A percentile compares a stretch with the other conserved stretches of the same genome.
Conservation (phyloP, 495 filamentous ascomycete genomes). For the Polyplosphaeria fusca region DNA sequence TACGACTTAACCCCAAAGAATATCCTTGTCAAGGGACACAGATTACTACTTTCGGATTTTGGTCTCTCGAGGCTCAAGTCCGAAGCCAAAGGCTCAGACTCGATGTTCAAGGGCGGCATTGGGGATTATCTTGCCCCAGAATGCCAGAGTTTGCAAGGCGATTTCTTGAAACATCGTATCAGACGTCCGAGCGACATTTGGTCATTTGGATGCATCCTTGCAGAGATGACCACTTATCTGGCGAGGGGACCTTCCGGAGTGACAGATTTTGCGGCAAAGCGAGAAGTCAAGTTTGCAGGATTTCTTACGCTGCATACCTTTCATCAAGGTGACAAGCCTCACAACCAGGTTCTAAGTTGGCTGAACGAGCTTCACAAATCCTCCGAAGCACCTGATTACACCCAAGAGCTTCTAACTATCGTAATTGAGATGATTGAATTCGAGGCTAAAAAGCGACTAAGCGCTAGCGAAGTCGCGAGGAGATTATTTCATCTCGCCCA, state of each 20-base stretch:
- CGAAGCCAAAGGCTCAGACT: not conserved
- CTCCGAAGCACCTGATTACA: too few species aligned
- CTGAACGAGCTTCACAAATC: not conserved
- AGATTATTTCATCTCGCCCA: too few species aligned
- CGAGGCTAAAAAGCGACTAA: too few species aligned
- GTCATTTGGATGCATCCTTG: not conserved
- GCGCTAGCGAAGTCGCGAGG: too few species aligned
- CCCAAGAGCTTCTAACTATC: too few species aligned
- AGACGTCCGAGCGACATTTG: not conserved
- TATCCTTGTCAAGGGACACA: not conserved
- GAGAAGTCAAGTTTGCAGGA: not conserved
- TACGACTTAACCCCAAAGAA: not conserved
- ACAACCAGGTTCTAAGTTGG: not conserved
- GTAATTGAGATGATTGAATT: too few species aligned
- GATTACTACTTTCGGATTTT: not conserved
- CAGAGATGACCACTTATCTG: not conserved
- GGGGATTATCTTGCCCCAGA: not conserved
- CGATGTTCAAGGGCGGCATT: not conserved
- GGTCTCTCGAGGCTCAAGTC: not conserved
- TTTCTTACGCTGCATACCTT: not conserved
- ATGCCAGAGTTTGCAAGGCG: not conserved
- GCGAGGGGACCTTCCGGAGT: not conserved
- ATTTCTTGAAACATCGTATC: not conserved
- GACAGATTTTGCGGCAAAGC: not conserved
- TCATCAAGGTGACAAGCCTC: not conserved